Evolutionary conservation across 371 early-diverging fungal species (phyloP), one percentile per base, ranked within the genome.

Genomic region (Mortierella sp.): DNA sequence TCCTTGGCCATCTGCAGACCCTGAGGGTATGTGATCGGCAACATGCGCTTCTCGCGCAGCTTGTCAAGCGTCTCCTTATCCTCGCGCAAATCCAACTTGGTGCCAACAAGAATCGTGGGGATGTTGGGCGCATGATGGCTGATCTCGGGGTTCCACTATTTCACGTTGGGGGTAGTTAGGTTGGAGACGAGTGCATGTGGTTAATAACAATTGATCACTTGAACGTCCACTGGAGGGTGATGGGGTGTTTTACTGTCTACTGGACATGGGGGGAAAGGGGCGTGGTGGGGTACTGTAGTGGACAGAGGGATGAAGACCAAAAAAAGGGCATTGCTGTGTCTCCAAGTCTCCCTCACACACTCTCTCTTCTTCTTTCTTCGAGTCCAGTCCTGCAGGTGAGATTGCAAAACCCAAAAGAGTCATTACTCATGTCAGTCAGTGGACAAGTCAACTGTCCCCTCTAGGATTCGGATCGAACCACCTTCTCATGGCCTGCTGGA

Each of bases 21-120:
- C 86, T 96, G 96, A 64, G 93, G 89, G 88, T 95, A 97, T 63
- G 95, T 88, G 81, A 98, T 96, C 64, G 97, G 98, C 64, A 95
- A 87, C 97, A 95, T 94, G 61, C 94, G 90, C 91, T 96, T 96
- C 78, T 94, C 92, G 67, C 89, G 88, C 69, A 98, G 91, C 89
- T 95, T 94, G 69, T 96, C 96, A 61, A 97, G 89, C 16, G 96
- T 97, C 37, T 95, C 94, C 34, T 87, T 87, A 86, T 98, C 98
- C 86, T 98, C 97, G 74, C 98, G 95, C 82, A 98, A 89, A 94
- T 99, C 99, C 64, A 96, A 91, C 89, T 99, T 99, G 70, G 99
- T 99, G n/a, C 99, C 99, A 29, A 99, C 98, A 29, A 99, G 93
- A 79, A 99, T 96, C 71, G 95, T 93, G 26, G 99, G 99, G 53